phyloP scores from a whole-genome alignment of 352 stramenopile species.

The Globisporangium takayamanum region DNA sequence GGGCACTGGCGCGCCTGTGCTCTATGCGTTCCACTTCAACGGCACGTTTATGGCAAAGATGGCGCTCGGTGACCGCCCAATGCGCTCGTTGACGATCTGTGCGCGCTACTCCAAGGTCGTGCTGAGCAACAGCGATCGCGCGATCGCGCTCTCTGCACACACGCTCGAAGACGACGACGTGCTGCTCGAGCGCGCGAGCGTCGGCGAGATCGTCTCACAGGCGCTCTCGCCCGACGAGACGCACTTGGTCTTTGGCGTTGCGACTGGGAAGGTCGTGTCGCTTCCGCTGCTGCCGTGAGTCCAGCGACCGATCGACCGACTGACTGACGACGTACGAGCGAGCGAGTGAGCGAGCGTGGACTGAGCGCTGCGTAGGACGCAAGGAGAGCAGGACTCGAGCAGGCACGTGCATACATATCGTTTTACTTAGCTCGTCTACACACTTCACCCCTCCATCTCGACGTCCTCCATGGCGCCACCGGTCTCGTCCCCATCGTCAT shows the following conservation, averaged over 20 bases:
- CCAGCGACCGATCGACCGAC: too few species aligned
- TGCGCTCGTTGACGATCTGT: constrained; percentile 50
- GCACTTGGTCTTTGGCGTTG: constrained; percentile 65
- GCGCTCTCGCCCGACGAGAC: constrained; percentile 67
- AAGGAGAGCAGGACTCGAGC: background rate
- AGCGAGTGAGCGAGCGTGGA: background rate
- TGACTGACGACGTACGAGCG: background rate
- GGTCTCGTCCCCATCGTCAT: constrained; percentile 36
- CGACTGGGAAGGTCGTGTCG: constrained; percentile 43
- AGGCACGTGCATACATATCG: constrained; percentile 23
- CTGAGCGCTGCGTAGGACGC: background rate
- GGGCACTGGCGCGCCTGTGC: constrained; percentile 34
- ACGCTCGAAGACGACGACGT: constrained; percentile 42
- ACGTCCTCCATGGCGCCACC: constrained; percentile 56
- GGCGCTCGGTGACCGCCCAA: constrained; percentile 25
- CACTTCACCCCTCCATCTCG: constrained; percentile 72
- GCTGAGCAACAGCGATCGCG: constrained; percentile 47
- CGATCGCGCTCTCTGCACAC: constrained; percentile 40
- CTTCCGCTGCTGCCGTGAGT: constrained; percentile 30
- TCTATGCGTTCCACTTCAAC: constrained; percentile 77
- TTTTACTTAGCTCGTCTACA: constrained; percentile 18
- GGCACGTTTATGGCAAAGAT: constrained; percentile 45
- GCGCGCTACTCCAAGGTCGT: constrained; percentile 62
- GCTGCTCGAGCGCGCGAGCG: constrained; percentile 33
- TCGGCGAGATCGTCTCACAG: constrained; percentile 54